Base-by-base conservation (phyloP, 495 filamentous ascomycete genomes). In the Beverwykella pulmonaria region DNA sequence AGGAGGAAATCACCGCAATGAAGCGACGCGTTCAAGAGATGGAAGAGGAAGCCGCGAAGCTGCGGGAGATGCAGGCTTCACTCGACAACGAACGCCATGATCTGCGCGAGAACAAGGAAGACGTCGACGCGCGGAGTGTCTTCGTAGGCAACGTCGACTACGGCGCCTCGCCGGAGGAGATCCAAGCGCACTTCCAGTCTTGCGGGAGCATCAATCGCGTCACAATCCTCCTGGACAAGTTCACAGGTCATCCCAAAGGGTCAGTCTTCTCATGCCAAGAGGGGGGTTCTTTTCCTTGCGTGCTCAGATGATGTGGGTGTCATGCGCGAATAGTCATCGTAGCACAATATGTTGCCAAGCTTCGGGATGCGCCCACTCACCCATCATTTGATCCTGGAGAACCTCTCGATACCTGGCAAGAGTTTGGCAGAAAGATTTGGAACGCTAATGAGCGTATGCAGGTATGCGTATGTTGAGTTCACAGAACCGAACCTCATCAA, bases 71-170 rank as follows among this genome's bases (percentile, higher is more conserved):
- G 93, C 95, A 99, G 78, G 87, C 88, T 23, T 87, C 84, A 12
- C 82, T 98, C 52, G 95, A 98, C 72, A 87, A 93, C 74, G 88
- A 93, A 69, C 87, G 84, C 32, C 86, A 91, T 66, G 90, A 89
- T 64, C 82, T 96, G 59, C 86, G 87, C 49, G 95, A 99, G 74
- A 91, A 92, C 78, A 93, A 94, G 77, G 95, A 98, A 73, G 95
- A 97, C 72, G 88, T 99, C 53, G 95, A 99, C 78, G 90, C 85
- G 67, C 87, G 95, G 63, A 96, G 92, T 79, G 90, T 99, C 73
- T 99, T 99, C 75, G 95, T 99, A 25, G 95, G 95, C 52, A 99
- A 99, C 74, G 95, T 99, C 59, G 95, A 99, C 76, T 99, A 99
- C 77, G 92, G 92, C 64, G 93, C 94, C 27, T 95, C 92, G 17